phyloP scores from a whole-genome alignment of 1,139 yeast genomes.

The Zygosaccharomyces sapae region DNA sequence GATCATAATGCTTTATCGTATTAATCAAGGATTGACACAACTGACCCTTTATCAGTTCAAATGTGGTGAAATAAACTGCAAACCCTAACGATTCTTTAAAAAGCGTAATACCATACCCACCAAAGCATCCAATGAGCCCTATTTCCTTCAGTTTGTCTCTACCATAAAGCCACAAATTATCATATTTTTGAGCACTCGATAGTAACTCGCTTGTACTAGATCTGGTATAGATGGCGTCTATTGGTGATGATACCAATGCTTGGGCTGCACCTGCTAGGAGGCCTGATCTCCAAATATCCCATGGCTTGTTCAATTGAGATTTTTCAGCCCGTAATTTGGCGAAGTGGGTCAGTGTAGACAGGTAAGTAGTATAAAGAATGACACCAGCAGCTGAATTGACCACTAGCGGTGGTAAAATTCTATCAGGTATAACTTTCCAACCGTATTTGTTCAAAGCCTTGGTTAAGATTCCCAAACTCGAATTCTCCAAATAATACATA shows the following conservation, averaged over 20 bases:
- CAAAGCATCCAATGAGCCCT: slow-evolving; percentile 82
- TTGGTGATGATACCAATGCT: slow-evolving; percentile 86
- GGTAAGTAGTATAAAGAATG: slow-evolving; percentile 76
- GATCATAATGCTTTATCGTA: slow-evolving; percentile 34
- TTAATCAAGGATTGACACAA: slow-evolving; percentile 48
- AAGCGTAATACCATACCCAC: slow-evolving; percentile 75
- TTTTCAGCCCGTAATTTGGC: slow-evolving; percentile 7
- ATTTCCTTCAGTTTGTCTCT: slow-evolving; percentile 61
- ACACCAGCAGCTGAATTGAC: slow-evolving; percentile 91
- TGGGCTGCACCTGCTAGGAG: slow-evolving; percentile 81
- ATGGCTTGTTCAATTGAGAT: slow-evolving; percentile 30
- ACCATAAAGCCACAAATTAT: slow-evolving; percentile 75
- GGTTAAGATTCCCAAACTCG: slow-evolving; percentile 66
- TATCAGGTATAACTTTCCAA: slow-evolving; percentile 82
- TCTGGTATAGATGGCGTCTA: slow-evolving; percentile 84
- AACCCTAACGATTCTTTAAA: slow-evolving; percentile 81
- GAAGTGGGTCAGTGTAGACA: slow-evolving; percentile 44
- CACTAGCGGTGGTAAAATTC: slow-evolving; percentile 76
- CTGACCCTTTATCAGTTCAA: slow-evolving; percentile 74
- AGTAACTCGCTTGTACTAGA: slow-evolving; percentile 71
- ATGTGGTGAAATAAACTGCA: slow-evolving; percentile 79
- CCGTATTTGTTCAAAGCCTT: slow-evolving; percentile 74
- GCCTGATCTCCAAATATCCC: slow-evolving; percentile 75
- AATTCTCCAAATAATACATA: slow-evolving; percentile 47
- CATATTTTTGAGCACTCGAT: slow-evolving; percentile 52